A percentile compares a stretch with the other conserved stretches of the same genome.
Conservation (phyloP, 768 basidiomycete species). For the Tulasnella sp. region DNA sequence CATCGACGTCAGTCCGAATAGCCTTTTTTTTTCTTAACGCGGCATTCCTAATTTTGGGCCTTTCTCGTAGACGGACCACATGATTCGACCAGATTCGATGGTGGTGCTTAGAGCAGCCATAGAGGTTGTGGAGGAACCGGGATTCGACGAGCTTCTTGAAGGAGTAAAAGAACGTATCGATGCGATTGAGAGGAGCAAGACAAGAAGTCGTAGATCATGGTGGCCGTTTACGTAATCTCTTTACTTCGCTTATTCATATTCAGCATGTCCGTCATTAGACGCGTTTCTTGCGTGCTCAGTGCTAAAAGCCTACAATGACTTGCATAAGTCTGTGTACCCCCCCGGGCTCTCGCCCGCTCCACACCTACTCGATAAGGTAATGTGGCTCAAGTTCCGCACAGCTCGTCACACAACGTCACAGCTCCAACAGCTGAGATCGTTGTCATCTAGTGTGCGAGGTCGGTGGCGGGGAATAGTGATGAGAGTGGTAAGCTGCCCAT, state of each 20-base stretch:
- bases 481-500: neutral
- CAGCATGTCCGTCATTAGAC: neutral
- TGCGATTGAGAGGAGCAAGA: conserved; percentile 63
- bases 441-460: no score
- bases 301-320: neutral
- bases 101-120: conserved; percentile 65
- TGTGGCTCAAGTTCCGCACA: no score
- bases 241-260: neutral
- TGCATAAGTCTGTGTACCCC: no score
- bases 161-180: conserved; percentile 68
- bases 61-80: conserved; percentile 51
- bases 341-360: no score
- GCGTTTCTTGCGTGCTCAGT: conserved; percentile 5
- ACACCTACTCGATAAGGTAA: no score
- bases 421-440: neutral
- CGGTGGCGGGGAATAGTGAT: no score
- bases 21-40: neutral
- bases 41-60: neutral
- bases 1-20: conserved; percentile 53
- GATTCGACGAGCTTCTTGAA: conserved; percentile 70
- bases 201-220: neutral
- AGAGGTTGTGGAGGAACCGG: conserved; percentile 62
- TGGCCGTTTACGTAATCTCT: neutral
- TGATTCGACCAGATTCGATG: conserved; percentile 74
- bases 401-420: no score